Evolutionary conservation across 768 basidiomycete genomes (phyloP), one percentile per base, ranked within the genome.

Genomic region (Tylopilus sp.): DNA sequence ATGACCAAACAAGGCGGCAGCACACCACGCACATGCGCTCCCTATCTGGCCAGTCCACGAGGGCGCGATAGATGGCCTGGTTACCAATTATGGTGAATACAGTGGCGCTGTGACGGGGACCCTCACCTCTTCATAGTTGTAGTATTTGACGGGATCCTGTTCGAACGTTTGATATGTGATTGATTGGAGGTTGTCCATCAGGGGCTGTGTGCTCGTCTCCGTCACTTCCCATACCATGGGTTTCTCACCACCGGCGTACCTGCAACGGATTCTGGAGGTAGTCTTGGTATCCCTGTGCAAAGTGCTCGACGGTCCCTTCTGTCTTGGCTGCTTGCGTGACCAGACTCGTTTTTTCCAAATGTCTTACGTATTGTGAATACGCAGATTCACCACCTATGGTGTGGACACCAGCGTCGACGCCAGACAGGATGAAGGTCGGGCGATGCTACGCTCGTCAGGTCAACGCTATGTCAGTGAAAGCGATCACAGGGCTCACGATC

Each of bases 111-210:
- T 54, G 46, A 52, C 31, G 26, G 40, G 5, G 22, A 45, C 38
- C 46, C 44, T 70, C 43, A 86, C 91, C 78, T 95, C 90, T 73
- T 99, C 97, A 66, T 99, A 99, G 61, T 91, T 86, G 50, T 79
- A 70, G 66, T 99, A 99, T 69, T 99, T 99, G 53, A 98, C 85
- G 3, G 97, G 95, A 73, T 98, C 97, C 66, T 93, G 83, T 64
- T 99, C 97, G 63, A 99, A 99, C 3, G 91, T 93, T 65, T 98
- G 93, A 69, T 99, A 99, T 11, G 94, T 98, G 57, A 87, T 81
- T 60, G 92, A 95, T 64, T 91, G 91, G 49, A 99, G 71, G 70
- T 99, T 95, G 63, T 99, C 95, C 94, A 95, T 95, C 61, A 99
- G 70, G 21, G 97, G 97, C 89, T 95, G 59, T 49, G 54, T 48